Evolutionary conservation across 1,284 basidiomycete species (phyloP).

Genomic region (Moesziomyces parantarcticus): DNA sequence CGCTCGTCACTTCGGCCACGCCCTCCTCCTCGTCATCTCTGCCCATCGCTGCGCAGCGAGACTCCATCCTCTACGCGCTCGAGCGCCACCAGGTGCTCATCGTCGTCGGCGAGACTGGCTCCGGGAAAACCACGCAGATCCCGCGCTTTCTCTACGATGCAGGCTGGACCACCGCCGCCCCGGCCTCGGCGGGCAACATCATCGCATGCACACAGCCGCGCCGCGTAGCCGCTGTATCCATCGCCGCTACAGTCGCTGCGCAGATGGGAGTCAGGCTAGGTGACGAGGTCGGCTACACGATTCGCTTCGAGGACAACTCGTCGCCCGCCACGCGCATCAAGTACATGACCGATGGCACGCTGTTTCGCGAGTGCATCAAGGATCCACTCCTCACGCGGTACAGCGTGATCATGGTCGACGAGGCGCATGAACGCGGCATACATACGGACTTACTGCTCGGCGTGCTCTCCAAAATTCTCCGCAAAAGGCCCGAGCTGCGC

Average conservation of each 20-base stretch:
- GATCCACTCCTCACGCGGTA: conserved; percentile 60
- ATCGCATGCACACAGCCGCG: conserved; percentile 68
- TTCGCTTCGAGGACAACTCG: conserved; percentile 69
- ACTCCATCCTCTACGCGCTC: conserved; percentile 82
- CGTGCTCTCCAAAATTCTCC: conserved; percentile 75
- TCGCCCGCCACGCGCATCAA: conserved; percentile 66
- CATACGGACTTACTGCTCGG: conserved; percentile 69
- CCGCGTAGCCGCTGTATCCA: conserved; percentile 66
- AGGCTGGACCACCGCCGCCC: conserved; percentile 69
- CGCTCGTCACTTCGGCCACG: neutral
- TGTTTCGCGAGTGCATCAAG: conserved; percentile 59
- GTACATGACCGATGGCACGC: conserved; percentile 61
- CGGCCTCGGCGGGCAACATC: conserved; percentile 30
- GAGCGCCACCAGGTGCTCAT: conserved; percentile 86
- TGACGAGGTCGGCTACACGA: conserved; percentile 77
- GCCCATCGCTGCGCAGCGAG: conserved; percentile 87
- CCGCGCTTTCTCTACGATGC: conserved; percentile 92
- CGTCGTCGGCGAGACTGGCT: conserved; percentile 70
- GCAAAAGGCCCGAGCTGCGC: conserved; percentile 86
- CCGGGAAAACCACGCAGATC: conserved; percentile 72
- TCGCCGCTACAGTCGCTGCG: conserved; percentile 68
- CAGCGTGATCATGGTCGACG: conserved; percentile 69
- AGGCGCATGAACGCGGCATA: conserved; percentile 69
- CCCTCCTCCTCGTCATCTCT: conserved; percentile 68
- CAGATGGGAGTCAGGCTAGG: conserved; percentile 72